A percentile compares a stretch with the other conserved stretches of the same genome.
These are phyloP conservation scores for Sicyos edulis DNA, from an alignment of 306 rosid genomes.

Conservation along the genomic window DNA sequence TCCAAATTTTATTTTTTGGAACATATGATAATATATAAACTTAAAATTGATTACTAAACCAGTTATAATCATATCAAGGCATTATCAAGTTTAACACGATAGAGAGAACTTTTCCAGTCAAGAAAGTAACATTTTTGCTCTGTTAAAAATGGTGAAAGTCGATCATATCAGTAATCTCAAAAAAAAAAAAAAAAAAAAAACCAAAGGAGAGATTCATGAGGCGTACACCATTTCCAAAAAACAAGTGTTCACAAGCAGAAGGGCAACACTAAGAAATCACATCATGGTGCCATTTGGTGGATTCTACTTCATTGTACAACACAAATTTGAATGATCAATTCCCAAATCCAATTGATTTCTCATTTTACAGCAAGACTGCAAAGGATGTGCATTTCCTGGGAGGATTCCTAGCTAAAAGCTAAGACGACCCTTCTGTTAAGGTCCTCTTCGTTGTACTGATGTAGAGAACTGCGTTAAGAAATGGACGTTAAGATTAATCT, in stretches of 20 bases:
- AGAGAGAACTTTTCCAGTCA: too few relatives aligned
- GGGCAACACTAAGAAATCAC: conserved; percentile 1
- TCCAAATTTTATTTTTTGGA: too few relatives aligned
- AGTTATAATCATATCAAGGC: too few relatives aligned
- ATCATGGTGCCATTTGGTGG: neutral
- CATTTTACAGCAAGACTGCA: neutral
- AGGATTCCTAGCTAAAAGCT: neutral
- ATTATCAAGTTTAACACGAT: too few relatives aligned
- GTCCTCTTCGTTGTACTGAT: conserved; percentile 92
- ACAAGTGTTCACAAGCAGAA: neutral
- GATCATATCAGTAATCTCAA: too few relatives aligned
- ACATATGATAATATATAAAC: too few relatives aligned
- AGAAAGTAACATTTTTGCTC: too few relatives aligned
- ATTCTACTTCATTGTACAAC: neutral
- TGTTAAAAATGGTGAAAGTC: neutral
- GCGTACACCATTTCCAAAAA: neutral
- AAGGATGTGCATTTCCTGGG: conserved; percentile 5
- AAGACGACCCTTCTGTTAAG: conserved; percentile 70
- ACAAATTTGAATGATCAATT: neutral
- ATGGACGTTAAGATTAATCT: neutral
- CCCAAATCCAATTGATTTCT: neutral
- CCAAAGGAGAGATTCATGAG: neutral
- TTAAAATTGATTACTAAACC: too few relatives aligned
- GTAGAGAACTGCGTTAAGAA: conserved; percentile 67
- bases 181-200: neutral